Evolutionary conservation across 768 basidiomycete species (phyloP), one percentile per base, ranked within the genome.

Genomic region (Tulasnella sp.): DNA sequence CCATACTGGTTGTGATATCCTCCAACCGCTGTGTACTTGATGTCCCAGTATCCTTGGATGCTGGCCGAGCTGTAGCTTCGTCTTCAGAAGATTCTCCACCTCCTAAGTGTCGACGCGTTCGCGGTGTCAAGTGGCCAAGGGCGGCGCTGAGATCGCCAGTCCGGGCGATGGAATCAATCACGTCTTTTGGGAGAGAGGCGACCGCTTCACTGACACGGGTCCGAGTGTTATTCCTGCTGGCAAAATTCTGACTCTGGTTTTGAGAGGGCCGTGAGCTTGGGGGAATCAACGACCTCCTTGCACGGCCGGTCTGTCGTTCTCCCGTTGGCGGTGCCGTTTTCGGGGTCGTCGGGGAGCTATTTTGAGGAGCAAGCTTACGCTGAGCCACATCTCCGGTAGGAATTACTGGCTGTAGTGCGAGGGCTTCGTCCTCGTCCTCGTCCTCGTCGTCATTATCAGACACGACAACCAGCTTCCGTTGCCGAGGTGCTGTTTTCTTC

Each of bases 61-160:
- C 9, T 40, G n/a, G 35, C n/a, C 7, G 71, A 40, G 40, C 3
- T 40, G 39, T 26, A 72, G 26, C 10, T 48, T 72, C 35, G 32
- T 37, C 35, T 48, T 72, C 26, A 61, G 57, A 61, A 15, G 26
- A 7, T 10, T 61, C 26, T 61, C 29, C 48, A 20, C 48, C 57
- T 61, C 10, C 57, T 26, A 61, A 7, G 15, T 61, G 57, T 11
- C n/a, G 57, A 61, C 57, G 57, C n/a, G 71, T 72, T 39, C 26
- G 32, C 26, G 71, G 71, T 72, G 71, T 40, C n/a, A 72, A 37
- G 44, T 72, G 44, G 35, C 35, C 40, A 39, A 72, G 71, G n/a
- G 71, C 71, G 26, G 35, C 40, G 39, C 44, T 48, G 40, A 72
- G 71, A 18, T 72, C 44, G 20, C 71, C 71, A 37, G 71, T 40